These are phyloP conservation scores for Hapsidospora chrysogenum DNA, from an alignment of 495 filamentous ascomycete genomes.

Conservation along the genomic window DNA sequence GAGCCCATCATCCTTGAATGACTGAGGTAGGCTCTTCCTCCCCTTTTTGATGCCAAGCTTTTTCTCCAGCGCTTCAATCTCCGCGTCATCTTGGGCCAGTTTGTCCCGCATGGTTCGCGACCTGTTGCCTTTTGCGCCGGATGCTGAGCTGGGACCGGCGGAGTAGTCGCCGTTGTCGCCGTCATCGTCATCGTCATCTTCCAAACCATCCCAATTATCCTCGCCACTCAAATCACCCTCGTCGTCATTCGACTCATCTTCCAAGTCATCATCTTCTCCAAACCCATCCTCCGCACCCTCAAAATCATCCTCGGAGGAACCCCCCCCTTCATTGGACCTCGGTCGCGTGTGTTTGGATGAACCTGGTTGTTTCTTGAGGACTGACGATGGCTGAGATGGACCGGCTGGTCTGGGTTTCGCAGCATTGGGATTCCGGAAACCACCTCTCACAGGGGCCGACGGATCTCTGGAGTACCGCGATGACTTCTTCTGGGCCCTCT, in stretches of 20 bases:
- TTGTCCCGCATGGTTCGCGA: slow-evolving; percentile 25
- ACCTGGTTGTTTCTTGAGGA: background rate
- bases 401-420: no score
- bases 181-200: slow-evolving; percentile 9
- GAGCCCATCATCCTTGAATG: slow-evolving; percentile 73
- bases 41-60: slow-evolving; percentile 73
- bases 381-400: no score
- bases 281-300: background rate
- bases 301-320: background rate
- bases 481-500: slow-evolving; percentile 23
- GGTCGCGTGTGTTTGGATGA: background rate
- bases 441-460: background rate
- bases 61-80: slow-evolving; percentile 79
- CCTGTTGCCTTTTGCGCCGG: no score
- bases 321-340: background rate
- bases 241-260: slow-evolving; percentile 6
- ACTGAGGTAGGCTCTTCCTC: slow-evolving; percentile 58
- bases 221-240: no score
- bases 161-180: slow-evolving; percentile 13
- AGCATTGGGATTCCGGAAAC: no score
- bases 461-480: slow-evolving; percentile 6
- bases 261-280: background rate
- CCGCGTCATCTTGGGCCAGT: slow-evolving; percentile 60
- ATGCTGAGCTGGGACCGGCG: no score
- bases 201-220: no score